Evolutionary conservation across 2,329 filamentous ascomycete species (phyloP), one percentile per base, ranked within the genome.

Genomic region (Byssoonygena ceratinophila): DNA sequence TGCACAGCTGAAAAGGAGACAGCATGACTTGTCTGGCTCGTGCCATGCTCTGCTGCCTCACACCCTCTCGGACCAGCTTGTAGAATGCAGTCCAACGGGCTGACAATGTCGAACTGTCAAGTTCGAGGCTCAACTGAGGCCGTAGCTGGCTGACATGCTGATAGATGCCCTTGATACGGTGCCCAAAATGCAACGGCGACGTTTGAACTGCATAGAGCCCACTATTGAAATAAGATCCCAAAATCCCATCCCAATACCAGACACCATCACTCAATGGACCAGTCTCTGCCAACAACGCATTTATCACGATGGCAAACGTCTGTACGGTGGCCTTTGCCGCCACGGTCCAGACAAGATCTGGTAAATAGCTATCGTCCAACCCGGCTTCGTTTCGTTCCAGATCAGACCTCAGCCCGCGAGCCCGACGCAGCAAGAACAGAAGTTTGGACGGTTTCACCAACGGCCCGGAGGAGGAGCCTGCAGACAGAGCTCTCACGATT

Each of bases 241-340:
- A 71, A 1, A 96, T 79, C 59, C 92, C 85, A 63, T 95, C 87
- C 92, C 92, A 98, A 67, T 97, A 97, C 81, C 85, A 90, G 22
- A 95, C 83, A 60, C 95, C 89, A 58, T 95, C 83, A 60, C 82
- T 86, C 16, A 98, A 70, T 0, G 84, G 84, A 9, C 91, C 82
- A 9, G 89, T 94, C 61, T 92, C 85, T 52, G 91, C 84, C 9
- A 96, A 71, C 2, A 97, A 76, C 0, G 80, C 82, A 59, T 83
- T 82, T 59, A 96, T 73, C 37, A 94, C 77, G 46, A 87, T 72
- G 3, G 91, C 91, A 63, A 95, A 94, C 1, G 85, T 83, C 64
- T 96, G 91, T n/a, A 90, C 81, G 0, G 90, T 87, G 3, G 90
- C 90, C 68, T 97, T 98, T 68, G 85, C 87, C 27, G 94, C 79